Evolutionary conservation across 352 stramenopile species (phyloP).

Genomic region (Globisporangium barbulae): DNA sequence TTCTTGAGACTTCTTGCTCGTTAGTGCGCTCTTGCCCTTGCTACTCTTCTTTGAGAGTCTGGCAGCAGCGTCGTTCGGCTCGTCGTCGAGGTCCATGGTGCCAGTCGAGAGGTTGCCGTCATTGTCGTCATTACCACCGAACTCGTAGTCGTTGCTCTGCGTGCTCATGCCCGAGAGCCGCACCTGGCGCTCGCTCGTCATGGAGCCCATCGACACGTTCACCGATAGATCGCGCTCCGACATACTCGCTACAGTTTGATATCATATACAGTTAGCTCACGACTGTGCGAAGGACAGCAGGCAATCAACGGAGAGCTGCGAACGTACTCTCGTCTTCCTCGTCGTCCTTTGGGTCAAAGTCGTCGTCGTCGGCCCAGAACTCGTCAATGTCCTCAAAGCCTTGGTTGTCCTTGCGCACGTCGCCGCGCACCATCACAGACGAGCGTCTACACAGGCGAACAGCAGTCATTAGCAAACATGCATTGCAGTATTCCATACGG

Average conservation of each 20-base stretch:
- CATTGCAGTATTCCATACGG: background rate
- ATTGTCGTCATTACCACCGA: conserved; percentile 9
- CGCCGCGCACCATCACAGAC: conserved; percentile 50
- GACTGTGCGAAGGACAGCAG: background rate
- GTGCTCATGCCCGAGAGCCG: conserved; percentile 35
- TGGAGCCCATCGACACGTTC: conserved; percentile 44
- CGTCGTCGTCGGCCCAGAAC: conserved; percentile 73
- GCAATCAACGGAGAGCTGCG: background rate
- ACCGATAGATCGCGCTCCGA: conserved; percentile 40
- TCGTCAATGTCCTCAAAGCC: conserved; percentile 88
- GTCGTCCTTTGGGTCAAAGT: conserved; percentile 19
- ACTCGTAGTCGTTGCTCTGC: conserved; percentile 29
- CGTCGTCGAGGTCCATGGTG: conserved; percentile 23
- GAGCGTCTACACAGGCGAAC: conserved; percentile 30
- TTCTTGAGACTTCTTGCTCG: background rate
- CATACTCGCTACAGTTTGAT: conserved; percentile 30
- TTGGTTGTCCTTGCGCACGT: conserved; percentile 72
- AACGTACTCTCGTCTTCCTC: conserved; percentile 34
- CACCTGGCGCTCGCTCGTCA: conserved; percentile 45
- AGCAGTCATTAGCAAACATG: background rate
- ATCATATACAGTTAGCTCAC: conserved; percentile 3
- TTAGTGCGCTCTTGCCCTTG: background rate
- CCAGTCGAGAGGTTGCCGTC: conserved; percentile 21
- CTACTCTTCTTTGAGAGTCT: background rate
- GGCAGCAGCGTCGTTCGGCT: background rate